Evolutionary conservation across 371 early-diverging fungal genomes (phyloP).

Genomic region (Apophysomyces ossiformis): DNA sequence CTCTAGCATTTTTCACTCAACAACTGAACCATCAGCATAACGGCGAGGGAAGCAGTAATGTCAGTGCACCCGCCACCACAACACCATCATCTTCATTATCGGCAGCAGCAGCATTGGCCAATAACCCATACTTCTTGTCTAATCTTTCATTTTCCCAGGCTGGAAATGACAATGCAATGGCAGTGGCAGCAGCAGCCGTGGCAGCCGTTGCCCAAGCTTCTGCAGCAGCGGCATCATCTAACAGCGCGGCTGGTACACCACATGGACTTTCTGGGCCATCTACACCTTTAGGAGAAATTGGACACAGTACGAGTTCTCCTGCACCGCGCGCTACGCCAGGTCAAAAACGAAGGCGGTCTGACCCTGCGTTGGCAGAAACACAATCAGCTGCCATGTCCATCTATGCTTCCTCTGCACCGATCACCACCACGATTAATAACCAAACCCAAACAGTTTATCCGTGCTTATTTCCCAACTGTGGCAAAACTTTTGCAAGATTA

Average conservation of each 20-base stretch:
- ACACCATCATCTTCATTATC: slow-evolving; percentile 17
- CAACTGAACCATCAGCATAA: slow-evolving; percentile 38
- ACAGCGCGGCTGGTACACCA: slow-evolving; percentile 5
- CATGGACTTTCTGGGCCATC: background rate
- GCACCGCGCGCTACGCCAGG: slow-evolving; percentile 24
- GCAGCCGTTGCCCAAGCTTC: slow-evolving; percentile 21
- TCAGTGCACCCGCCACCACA: slow-evolving; percentile 10
- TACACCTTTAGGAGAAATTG: background rate
- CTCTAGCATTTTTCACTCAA: slow-evolving; percentile 47
- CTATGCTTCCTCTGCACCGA: slow-evolving; percentile 53
- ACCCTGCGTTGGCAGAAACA: slow-evolving; percentile 52
- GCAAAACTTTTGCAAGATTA: slow-evolving; percentile 75
- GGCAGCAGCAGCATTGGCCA: slow-evolving; percentile 19
- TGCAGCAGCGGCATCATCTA: background rate
- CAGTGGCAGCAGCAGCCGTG: slow-evolving; percentile 35
- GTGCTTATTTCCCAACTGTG: slow-evolving; percentile 73
- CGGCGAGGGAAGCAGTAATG: background rate
- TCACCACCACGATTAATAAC: slow-evolving; percentile 54
- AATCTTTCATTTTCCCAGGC: slow-evolving; percentile 21
- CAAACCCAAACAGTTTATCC: slow-evolving; percentile 59
- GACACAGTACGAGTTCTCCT: slow-evolving; percentile 14
- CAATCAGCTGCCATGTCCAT: slow-evolving; percentile 55
- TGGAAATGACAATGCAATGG: slow-evolving; percentile 21
- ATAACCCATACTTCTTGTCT: slow-evolving; percentile 34
- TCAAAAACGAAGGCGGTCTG: slow-evolving; percentile 49